Evolutionary conservation across 2,329 filamentous ascomycete genomes (phyloP), one percentile per base, ranked within the genome.

Genomic region (Ceratocystis cacaofunesta): DNA sequence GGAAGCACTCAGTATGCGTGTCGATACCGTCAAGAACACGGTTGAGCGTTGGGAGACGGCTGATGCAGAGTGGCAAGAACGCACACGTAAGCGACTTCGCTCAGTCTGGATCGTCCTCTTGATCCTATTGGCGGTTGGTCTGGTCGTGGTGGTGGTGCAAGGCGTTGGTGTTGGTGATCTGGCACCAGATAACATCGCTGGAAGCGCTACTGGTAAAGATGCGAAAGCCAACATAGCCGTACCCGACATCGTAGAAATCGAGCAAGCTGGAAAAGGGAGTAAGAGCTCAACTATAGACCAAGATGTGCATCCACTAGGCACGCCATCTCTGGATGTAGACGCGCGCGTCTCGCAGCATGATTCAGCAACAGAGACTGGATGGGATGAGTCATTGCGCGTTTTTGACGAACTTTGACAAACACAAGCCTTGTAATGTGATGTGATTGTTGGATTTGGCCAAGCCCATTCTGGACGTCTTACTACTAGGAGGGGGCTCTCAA

Each of bases 41-140:
- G 83, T 92, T 15, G 85, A 88, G 71, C 76, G 78, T 32, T 89
- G 87, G 80, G 86, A 89, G 72, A 79, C 78, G 65, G 80, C 82
- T 1, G 88, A 91, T 73, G 78, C 77, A 61, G 82, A 85, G 70
- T 87, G 85, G 79, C 83, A 88, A 74, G 84, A 87, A 70, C 83
- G 78, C 70, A 88, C 85, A n/a, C 77, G 84, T 68, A 79, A 77
- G 71, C 80, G 85, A 62, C 75, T 89, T 68, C 83, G 81, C 69
- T 78, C 82, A 22, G 75, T 87, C 60, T 89, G 86, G 85, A 78
- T 83, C 48, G 78, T 84, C 68, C 81, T 80, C 67, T 81, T 76
- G 25, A 72, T 78, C 7, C 67, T 80, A 43, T 72, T 76, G 3
- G 76, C 86, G 44, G 69, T 82, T 1, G 67, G 83, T 19, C 68